Evolutionary conservation across 805 yeast genomes (phyloP).

Genomic region (Myxozyma neotropica): DNA sequence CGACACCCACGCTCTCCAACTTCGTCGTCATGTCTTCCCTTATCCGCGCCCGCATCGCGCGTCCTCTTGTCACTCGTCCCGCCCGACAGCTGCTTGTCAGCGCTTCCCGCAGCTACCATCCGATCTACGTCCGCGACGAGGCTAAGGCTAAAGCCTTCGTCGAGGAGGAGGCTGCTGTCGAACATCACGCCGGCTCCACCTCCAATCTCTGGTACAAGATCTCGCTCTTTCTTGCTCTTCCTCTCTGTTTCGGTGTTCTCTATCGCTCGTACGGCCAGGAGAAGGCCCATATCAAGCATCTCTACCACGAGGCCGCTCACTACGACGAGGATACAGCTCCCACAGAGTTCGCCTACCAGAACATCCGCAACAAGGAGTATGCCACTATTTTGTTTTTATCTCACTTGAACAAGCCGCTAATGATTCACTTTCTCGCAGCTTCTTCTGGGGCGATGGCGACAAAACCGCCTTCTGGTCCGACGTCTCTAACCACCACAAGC

Average conservation of each 20-base stretch:
- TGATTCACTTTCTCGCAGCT: slow-evolving; percentile 41
- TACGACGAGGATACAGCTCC: slow-evolving; percentile 93
- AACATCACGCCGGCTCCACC: slow-evolving; percentile 78
- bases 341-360: slow-evolving; percentile 84
- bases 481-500: slow-evolving; percentile 78
- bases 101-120: slow-evolving; percentile 15
- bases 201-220: slow-evolving; percentile 83
- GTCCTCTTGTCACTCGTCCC: slow-evolving; percentile 16
- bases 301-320: slow-evolving; percentile 52
- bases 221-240: slow-evolving; percentile 76
- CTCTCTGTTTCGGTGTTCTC: slow-evolving; percentile 75
- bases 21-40: slow-evolving; percentile 22
- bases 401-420: neutral
- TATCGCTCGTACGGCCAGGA: slow-evolving; percentile 81
- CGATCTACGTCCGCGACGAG: slow-evolving; percentile 16
- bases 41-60: slow-evolving; percentile 19
- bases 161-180: slow-evolving; percentile 47
- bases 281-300: slow-evolving; percentile 85
- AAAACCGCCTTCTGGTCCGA: slow-evolving; percentile 96
- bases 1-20: neutral
- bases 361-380: slow-evolving; percentile 73
- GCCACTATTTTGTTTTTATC: neutral
- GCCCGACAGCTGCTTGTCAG: slow-evolving; percentile 1
- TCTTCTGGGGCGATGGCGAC: slow-evolving; percentile 99
- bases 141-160: slow-evolving; percentile 27